Evolutionary conservation across 2,329 filamentous ascomycete species (phyloP).

Genomic region (Aspergillus sp.): DNA sequence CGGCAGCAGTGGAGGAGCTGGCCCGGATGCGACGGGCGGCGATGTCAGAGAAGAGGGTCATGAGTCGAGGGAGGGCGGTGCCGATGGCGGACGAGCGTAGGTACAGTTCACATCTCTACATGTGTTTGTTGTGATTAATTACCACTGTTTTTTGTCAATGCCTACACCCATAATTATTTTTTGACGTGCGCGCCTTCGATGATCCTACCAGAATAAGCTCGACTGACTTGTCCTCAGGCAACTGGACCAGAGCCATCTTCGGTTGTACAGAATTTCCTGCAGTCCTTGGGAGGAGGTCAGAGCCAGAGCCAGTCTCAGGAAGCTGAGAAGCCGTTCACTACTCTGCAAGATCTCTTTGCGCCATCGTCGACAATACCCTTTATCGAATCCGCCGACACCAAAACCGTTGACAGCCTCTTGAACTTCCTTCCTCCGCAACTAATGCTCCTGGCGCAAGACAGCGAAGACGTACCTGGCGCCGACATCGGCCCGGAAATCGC

Average conservation of each 20-base stretch:
- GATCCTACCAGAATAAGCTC: conserved; percentile 32
- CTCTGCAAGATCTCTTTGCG: conserved; percentile 75
- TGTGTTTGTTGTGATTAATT: conserved; percentile 4
- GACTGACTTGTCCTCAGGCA: conserved; percentile 44
- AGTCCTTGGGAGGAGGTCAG: conserved; percentile 60
- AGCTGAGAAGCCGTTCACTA: conserved; percentile 62
- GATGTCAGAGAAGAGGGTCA: conserved; percentile 87
- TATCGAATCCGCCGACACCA: conserved; percentile 56
- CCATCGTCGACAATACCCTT: conserved; percentile 68
- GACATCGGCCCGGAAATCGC: conserved; percentile 61
- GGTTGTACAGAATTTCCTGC: conserved; percentile 79
- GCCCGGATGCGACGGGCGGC: conserved; percentile 76
- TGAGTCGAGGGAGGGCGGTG: conserved; percentile 80
- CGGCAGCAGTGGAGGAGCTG: conserved; percentile 68
- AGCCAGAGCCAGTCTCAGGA: conserved; percentile 36
- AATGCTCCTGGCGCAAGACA: conserved; percentile 64
- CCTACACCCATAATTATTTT: too few relatives aligned
- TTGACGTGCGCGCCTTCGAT: too few relatives aligned
- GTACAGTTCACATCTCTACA: conserved; percentile 58
- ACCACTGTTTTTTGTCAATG: too few relatives aligned
- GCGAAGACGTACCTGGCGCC: conserved; percentile 48
- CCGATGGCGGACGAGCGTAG: conserved; percentile 99
- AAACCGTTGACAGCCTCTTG: conserved; percentile 64
- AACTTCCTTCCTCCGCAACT: conserved; percentile 69
- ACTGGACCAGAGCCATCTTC: conserved; percentile 61